Evolutionary conservation across 225 moss, liverwort and hornwort species (phyloP), one percentile per base, ranked within the genome.

Genomic region (Polytrichum commune): DNA sequence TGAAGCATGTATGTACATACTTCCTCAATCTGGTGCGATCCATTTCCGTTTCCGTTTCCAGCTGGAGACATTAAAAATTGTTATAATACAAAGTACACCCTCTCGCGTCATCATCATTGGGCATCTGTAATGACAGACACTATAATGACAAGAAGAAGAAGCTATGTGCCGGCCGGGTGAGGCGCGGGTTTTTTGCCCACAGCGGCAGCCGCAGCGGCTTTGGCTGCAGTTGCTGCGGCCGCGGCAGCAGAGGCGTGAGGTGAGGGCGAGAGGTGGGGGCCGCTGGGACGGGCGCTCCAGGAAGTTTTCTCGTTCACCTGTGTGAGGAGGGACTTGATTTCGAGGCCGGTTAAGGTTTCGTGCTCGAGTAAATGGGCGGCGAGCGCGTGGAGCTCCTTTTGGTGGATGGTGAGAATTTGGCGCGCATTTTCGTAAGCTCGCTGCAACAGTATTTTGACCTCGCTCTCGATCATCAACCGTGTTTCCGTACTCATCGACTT

Each of bases 401-500:
- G 83, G 55, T 88, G 88, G 53, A 76, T 76, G 1, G 73, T 86
- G 30, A 90, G 62, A 60, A 93, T 91, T 22, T 57, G 74, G 66
- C 75, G 90, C 27, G 93, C 92, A 75, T 92, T 96, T 64, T 96
- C 88, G 32, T 96, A 92, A 18, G 93, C 86, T 5, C 76, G 92
- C 69, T 88, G 81, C 28, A 93, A 20, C 67, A 93, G 78, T 24
- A 82, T 71, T 73, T 67, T 71, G 0, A 92, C 93, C 76, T 96
- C 88, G 69, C 82, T 89, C 72, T 96, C 92, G 70, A 96, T 93
- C 58, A 90, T 75, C 53, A 83, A 64, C 24, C 79, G 70, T 0
- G 89, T 93, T 63, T 92, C 82, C 0, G 81, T 92, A 29, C 92
- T 93, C 96, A 92, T 93, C 19, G 89, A 92, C 29, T 93, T 96